Evolutionary conservation across 108 stramenopile species (phyloP).

Genomic region (Cylindrotheca closterium): DNA sequence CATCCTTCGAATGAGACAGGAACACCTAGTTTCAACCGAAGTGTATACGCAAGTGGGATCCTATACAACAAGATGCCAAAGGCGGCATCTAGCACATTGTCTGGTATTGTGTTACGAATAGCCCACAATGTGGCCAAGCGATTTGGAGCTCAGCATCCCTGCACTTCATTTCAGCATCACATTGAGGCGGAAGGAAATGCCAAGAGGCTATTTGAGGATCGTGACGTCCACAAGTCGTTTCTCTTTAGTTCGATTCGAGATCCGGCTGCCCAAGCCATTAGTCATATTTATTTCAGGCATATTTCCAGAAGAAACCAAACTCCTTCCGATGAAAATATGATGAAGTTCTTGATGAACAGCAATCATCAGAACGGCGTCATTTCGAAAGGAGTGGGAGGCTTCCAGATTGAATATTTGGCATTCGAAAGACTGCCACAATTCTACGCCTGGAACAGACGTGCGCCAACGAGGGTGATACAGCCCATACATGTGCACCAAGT

Average conservation of each 20-base stretch:
- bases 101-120: constrained; percentile 36
- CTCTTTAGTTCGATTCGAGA: constrained; percentile 40
- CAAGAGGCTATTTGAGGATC: background rate
- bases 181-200: background rate
- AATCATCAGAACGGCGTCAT: background rate
- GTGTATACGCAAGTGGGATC: constrained; percentile 6
- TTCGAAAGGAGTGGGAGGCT: constrained; percentile 17
- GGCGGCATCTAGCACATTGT: constrained; percentile 32
- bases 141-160: background rate
- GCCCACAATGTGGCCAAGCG: background rate
- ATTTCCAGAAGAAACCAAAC: constrained; percentile 18
- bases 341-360: background rate
- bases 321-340: constrained; percentile 31
- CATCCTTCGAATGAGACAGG: background rate
- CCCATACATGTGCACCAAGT: background rate
- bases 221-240: constrained; percentile 8
- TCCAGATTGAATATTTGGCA: constrained; percentile 13
- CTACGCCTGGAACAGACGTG: background rate
- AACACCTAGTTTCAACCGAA: background rate
- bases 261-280: constrained; percentile 35
- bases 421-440: background rate
- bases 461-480: background rate
- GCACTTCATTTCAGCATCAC: background rate
- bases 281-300: constrained; percentile 36
- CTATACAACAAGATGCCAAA: constrained; percentile 36